Base-by-base conservation (phyloP, 208 protist genomes). In the Crithidia thermophila region DNA sequence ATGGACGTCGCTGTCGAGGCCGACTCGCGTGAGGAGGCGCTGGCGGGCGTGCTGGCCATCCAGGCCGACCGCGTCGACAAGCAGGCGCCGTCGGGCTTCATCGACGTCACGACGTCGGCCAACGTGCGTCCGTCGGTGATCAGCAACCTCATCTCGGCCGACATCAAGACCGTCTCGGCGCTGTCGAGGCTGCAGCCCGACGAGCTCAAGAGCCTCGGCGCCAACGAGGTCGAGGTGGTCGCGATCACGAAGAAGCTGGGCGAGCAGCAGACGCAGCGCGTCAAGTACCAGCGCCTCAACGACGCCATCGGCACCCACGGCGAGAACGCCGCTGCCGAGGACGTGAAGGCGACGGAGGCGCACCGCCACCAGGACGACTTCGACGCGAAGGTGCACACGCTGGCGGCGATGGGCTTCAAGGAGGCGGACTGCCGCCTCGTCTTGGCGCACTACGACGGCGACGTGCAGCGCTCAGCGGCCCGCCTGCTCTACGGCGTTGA, bases 381-480 rank as follows among this genome's bases (percentile, higher is more conserved):
- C 51, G 80, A 88, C 13, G 40, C 52, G 36, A 93, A 91, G 72
- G 74, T 87, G 42, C 33, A 60, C 14, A 43, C 49, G 21, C 76
- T 92, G 11, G 30, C 60, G 16, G 68, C 52, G n/a, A 82, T 91
- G 81, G 86, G 89, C 30, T 94, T 89, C 50, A 69, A 72, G 8
- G 79, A 66, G 60, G 46, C 50, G 5, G 68, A 83, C 46, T 67
- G 68, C 27, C 79, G 81, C 27, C 64, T 88, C 1, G 72, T 82
- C 4, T 71, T 93, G 21, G 88, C 87, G 13, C 90, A 93, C 67
- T 93, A 92, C 75, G 90, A 91, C 77, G 85, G 84, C 52, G 80
- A 92, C 39, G 81, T 92, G 49, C 63, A 95, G 61, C 85, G 83
- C 69, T 74, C 84, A 0, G 82, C 80, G 5, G 79, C 77, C 0